A percentile compares a stretch with the other conserved stretches of the same genome.
phyloP scores from a whole-genome alignment of 2,329 filamentous ascomycete species.

The Talaromyces rugulosus region DNA sequence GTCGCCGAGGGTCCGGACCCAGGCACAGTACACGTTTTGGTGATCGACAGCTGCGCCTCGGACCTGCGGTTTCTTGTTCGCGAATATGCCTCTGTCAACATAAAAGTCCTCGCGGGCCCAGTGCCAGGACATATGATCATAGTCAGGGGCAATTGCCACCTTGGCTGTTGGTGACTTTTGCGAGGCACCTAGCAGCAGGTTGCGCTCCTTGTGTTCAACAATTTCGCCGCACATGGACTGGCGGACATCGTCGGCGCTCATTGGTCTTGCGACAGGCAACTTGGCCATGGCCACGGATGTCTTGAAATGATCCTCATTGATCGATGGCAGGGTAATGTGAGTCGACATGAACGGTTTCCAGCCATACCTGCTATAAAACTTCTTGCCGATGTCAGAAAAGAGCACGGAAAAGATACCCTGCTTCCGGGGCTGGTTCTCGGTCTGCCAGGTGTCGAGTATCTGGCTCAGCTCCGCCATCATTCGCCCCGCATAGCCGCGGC shows the following conservation, averaged over 20 bases:
- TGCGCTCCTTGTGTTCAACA: slow-evolving; percentile 63
- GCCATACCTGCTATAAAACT: slow-evolving; percentile 71
- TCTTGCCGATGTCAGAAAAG: slow-evolving; percentile 81
- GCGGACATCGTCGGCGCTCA: slow-evolving; percentile 31
- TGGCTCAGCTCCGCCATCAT: slow-evolving; percentile 67
- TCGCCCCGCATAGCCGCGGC: slow-evolving; percentile 69
- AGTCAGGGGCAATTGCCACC: slow-evolving; percentile 66
- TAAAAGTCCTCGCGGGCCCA: slow-evolving; percentile 78
- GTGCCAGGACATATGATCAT: slow-evolving; percentile 69
- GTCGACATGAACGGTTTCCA: slow-evolving; percentile 72
- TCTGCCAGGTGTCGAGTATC: slow-evolving; percentile 51
- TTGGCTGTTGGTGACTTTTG: slow-evolving; percentile 41
- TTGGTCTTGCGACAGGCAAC: slow-evolving; percentile 26
- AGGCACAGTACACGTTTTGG: slow-evolving; percentile 35
- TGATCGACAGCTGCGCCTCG: slow-evolving; percentile 65
- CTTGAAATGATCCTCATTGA: slow-evolving; percentile 21
- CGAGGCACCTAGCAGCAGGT: slow-evolving; percentile 51
- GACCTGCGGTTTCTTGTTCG: slow-evolving; percentile 47
- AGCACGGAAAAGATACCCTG: slow-evolving; percentile 67
- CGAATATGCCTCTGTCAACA: slow-evolving; percentile 57
- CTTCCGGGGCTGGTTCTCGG: slow-evolving; percentile 35
- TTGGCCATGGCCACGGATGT: slow-evolving; percentile 19
- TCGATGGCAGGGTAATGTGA: slow-evolving; percentile 62
- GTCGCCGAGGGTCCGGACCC: slow-evolving; percentile 39
- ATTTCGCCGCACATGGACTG: slow-evolving; percentile 53